phyloP scores from a whole-genome alignment of 345 rosid genomes.

The Arabis hirsuta region DNA sequence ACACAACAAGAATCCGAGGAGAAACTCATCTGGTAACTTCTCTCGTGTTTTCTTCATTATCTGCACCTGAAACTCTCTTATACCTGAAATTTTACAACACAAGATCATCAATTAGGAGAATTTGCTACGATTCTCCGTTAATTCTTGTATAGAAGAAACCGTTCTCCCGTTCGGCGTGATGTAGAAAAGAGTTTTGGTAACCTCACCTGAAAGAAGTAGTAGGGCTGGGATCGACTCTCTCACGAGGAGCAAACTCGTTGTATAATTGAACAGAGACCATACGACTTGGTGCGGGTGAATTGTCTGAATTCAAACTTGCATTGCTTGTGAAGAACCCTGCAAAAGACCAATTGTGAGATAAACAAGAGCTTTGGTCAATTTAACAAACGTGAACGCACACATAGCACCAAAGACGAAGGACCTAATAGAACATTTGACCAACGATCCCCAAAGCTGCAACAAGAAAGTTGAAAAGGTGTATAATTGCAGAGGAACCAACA shows the following conservation, averaged over 20 bases:
- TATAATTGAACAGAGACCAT: conserved; percentile 45
- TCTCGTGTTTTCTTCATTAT: conserved; percentile 39
- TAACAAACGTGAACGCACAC: neutral
- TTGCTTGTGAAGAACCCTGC: conserved; percentile 43
- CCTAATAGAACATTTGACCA: conserved; percentile 22
- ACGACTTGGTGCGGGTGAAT: conserved; percentile 45
- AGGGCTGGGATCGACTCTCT: conserved; percentile 40
- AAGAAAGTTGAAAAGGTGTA: conserved; percentile 12
- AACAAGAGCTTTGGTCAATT: neutral
- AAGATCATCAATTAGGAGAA: conserved; percentile 3
- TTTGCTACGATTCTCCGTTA: neutral
- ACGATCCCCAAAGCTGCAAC: conserved; percentile 23
- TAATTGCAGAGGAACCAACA: conserved; percentile 9
- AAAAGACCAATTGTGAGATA: conserved; percentile 1
- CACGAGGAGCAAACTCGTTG: conserved; percentile 47
- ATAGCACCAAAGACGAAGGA: conserved; percentile 2
- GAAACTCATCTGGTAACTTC: conserved; percentile 39
- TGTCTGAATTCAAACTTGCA: conserved; percentile 33
- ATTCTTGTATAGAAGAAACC: neutral
- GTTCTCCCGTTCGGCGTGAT: neutral
- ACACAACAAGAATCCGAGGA: conserved; percentile 28
- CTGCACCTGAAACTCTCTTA: conserved; percentile 41
- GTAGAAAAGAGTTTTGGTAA: neutral
- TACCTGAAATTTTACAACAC: conserved; percentile 19
- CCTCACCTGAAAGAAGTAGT: conserved; percentile 38